Evolutionary conservation across 2,329 filamentous ascomycete species (phyloP).

Genomic region (Cordyceps cicadae): DNA sequence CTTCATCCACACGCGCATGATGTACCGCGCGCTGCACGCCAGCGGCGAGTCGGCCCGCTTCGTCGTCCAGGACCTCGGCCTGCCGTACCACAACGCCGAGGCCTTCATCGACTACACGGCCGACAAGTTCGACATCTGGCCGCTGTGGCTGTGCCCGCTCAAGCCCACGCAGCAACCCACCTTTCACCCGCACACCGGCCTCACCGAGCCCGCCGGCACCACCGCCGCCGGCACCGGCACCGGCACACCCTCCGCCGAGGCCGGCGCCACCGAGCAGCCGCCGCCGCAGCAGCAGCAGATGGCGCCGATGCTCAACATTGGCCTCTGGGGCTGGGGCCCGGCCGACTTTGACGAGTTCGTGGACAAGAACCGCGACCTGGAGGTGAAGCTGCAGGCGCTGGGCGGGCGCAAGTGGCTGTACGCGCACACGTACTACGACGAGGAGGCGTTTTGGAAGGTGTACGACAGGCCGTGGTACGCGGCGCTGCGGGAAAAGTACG

Average conservation of each 20-base stretch:
- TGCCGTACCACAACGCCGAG: conserved; percentile 45
- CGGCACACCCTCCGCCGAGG: not conserved
- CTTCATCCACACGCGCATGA: conserved; percentile 65
- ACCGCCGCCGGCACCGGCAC: conserved; percentile 2
- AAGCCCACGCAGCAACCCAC: conserved; percentile 40
- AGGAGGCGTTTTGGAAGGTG: conserved; percentile 59
- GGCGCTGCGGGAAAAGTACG: conserved; percentile 52
- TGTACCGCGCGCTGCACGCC: conserved; percentile 63
- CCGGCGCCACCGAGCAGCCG: conserved; percentile 11
- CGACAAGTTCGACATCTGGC: conserved; percentile 46
- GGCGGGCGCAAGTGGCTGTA: conserved; percentile 83
- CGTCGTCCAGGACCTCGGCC: conserved; percentile 59
- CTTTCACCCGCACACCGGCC: conserved; percentile 46
- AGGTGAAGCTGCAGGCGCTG: conserved; percentile 58
- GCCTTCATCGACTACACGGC: conserved; percentile 49
- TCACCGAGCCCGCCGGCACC: conserved; percentile 19
- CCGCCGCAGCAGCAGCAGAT: conserved; percentile 14
- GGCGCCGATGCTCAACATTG: conserved; percentile 49
- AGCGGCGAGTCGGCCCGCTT: conserved; percentile 57
- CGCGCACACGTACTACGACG: conserved; percentile 75
- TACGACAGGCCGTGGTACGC: conserved; percentile 56
- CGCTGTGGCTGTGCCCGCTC: conserved; percentile 52
- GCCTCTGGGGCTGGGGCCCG: conserved; percentile 75
- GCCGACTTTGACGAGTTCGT: conserved; percentile 51
- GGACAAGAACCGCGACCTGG: conserved; percentile 60